Conservation (phyloP, 1,139 yeast genomes). For the Nadsonia commutata region DNA sequence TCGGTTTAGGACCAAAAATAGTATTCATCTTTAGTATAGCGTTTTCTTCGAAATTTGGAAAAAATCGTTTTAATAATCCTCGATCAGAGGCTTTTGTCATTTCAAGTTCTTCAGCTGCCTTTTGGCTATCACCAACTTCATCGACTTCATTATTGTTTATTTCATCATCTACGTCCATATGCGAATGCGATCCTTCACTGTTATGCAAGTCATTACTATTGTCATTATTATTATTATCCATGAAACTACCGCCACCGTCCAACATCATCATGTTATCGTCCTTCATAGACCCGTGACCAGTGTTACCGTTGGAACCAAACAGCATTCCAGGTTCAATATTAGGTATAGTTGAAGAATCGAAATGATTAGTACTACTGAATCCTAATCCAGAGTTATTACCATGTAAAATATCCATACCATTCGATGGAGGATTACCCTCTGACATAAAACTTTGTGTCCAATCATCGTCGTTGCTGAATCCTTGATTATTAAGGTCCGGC, state of each 20-base stretch:
- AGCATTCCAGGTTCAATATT: background rate
- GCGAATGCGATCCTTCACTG: slow-evolving; percentile 4
- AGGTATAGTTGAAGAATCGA: background rate
- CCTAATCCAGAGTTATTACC: slow-evolving; percentile 12
- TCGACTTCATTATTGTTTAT: slow-evolving; percentile 15
- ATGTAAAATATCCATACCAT: slow-evolving; percentile 15
- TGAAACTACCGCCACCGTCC: slow-evolving; percentile 1
- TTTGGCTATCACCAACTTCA: slow-evolving; percentile 25
- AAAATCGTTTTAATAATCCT: slow-evolving; percentile 27
- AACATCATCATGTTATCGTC: slow-evolving; percentile 1
- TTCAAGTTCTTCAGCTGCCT: slow-evolving; percentile 3
- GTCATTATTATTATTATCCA: slow-evolving; percentile 2
- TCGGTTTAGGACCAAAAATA: slow-evolving; percentile 50
- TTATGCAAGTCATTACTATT: slow-evolving; percentile 3
- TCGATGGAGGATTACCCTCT: slow-evolving; percentile 12
- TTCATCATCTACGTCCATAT: slow-evolving; percentile 3
- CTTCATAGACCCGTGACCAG: slow-evolving; percentile 1
- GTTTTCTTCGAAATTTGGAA: slow-evolving; percentile 46
- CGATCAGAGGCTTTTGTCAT: slow-evolving; percentile 12
- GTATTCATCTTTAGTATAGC: slow-evolving; percentile 51
- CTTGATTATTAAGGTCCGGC: slow-evolving; percentile 6
- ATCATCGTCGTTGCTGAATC: slow-evolving; percentile 9
- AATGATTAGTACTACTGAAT: background rate
- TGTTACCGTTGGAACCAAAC: background rate
- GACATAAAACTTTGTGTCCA: slow-evolving; percentile 14